Evolutionary conservation across 768 basidiomycete genomes (phyloP), one percentile per base, ranked within the genome.

Genomic region (Pleurotus platypus): DNA sequence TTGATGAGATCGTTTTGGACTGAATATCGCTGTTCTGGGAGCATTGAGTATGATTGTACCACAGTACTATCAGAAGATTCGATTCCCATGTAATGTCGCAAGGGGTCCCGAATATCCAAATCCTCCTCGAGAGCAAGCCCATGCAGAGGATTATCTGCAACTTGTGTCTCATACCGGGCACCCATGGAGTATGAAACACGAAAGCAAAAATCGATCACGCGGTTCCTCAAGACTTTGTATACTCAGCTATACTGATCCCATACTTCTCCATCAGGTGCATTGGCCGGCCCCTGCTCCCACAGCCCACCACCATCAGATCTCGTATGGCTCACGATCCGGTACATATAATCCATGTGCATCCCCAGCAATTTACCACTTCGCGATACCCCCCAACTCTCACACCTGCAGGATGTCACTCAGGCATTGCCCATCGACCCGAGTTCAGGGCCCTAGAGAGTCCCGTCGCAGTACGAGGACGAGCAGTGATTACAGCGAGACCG

Each of bases 1-100:
- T 70, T 70, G 61, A 84, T 70, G 7, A 77, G 71, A 55, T 83
- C 74, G 50, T 80, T 72, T 57, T 68, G 70, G 42, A 82, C 65
- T 11, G 84, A 83, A 55, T 74, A 77, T 24, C 74, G 72, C 66
- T 87, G 87, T 35, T 70, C 63, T 2, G 87, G 87, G 30, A 86
- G 70, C 48, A 84, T 64, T 46, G 64, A 66, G 20, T 50, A 50
- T 51, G 67, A 60, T 57, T 70, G 66, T 15, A 61, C 55, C 39
- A 64, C 66, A 16, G 63, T 55, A 47, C 72, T 62, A 51, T 65
- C 67, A 26, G 72, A 67, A 61, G 68, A 62, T 39, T 75, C 72
- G 13, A 58, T 69, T 11, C 72, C 66, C 70, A 78, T 80, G 63
- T 86, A 73, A 68, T 87, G 86, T 42, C 83, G 77, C 55, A 88